Conservation (phyloP, 177 flowering plant genomes). For the Vitis hybrid region DNA sequence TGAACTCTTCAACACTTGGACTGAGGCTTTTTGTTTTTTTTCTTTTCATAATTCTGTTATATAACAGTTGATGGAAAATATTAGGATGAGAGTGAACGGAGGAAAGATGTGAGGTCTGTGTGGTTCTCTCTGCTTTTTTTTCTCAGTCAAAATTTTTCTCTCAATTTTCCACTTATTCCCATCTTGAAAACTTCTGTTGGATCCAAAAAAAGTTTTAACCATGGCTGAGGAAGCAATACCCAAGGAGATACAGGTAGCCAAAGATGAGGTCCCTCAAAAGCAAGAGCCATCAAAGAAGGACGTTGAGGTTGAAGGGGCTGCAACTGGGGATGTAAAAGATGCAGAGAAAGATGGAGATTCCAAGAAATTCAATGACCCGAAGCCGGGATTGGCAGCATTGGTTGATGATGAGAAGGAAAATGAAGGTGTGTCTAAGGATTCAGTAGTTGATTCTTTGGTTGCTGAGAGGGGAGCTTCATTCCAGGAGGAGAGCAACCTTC, state of each 20-base stretch:
- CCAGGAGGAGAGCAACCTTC: slow-evolving; percentile 4
- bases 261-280: slow-evolving; percentile 4
- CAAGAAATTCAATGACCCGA: not conserved
- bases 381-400: slow-evolving; percentile 5
- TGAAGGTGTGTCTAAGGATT: not conserved
- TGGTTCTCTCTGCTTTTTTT: not conserved
- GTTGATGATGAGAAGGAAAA: not conserved
- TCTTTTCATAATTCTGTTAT: too few relatives aligned
- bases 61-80: too few relatives aligned
- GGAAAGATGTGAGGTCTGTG: slow-evolving; percentile 9
- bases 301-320: too few relatives aligned
- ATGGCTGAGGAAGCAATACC: slow-evolving; percentile 29
- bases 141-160: not conserved
- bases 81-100: slow-evolving; percentile 12
- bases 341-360: not conserved
- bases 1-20: too few relatives aligned
- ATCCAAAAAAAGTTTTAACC: not conserved
- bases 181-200: not conserved
- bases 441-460: not conserved
- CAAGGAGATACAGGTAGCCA: slow-evolving; percentile 17
- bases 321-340: too few relatives aligned
- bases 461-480: slow-evolving; percentile 6
- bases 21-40: too few relatives aligned
- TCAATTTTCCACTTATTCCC: not conserved
- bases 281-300: not conserved